A percentile compares a stretch with the other conserved stretches of the same genome.
phyloP scores from a whole-genome alignment of 352 stramenopile species.

The Plasmopara muralis region DNA sequence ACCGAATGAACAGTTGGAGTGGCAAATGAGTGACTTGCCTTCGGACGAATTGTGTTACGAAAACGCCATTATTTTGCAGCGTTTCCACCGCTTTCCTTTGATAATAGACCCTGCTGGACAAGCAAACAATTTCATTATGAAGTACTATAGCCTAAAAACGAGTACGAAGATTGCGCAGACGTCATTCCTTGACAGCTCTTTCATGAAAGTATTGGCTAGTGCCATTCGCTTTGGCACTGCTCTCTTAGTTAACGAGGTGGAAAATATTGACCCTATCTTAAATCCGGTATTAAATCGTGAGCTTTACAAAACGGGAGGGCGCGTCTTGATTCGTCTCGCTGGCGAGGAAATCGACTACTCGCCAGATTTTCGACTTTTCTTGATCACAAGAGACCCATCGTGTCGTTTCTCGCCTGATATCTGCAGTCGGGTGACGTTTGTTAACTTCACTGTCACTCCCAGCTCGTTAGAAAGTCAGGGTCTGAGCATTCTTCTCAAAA shows the following conservation, averaged over 20 bases:
- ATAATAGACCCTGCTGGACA: conserved; percentile 98
- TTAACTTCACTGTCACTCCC: conserved; percentile 99
- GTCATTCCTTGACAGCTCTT: conserved; percentile 98
- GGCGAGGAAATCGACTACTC: conserved; percentile 99
- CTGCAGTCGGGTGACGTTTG: conserved; percentile 97
- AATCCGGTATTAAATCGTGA: conserved; percentile 99
- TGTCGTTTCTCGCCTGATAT: conserved; percentile 98
- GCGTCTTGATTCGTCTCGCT: conserved; percentile 95
- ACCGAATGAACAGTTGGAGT: conserved; percentile 91
- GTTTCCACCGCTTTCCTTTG: conserved; percentile 96
- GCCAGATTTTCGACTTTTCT: conserved; percentile 97
- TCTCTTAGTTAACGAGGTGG: conserved; percentile 98
- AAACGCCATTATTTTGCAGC: conserved; percentile 98
- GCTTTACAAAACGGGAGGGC: conserved; percentile 97
- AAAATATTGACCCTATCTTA: conserved; percentile 98
- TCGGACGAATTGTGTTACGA: conserved; percentile 97
- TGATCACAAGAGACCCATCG: conserved; percentile 97
- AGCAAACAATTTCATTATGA: conserved; percentile 98
- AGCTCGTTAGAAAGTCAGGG: conserved; percentile 97
- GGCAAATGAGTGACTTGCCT: conserved; percentile 94
- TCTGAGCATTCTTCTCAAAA: conserved; percentile 93
- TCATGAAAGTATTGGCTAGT: conserved; percentile 99
- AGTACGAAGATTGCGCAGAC: conserved; percentile 95
- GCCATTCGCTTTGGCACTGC: conserved; percentile 99
- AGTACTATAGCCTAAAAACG: conserved; percentile 91